A percentile compares a stretch with the other conserved stretches of the same genome.
phyloP scores from a whole-genome alignment of 148 eudicot species.

The Spergularia marina region DNA sequence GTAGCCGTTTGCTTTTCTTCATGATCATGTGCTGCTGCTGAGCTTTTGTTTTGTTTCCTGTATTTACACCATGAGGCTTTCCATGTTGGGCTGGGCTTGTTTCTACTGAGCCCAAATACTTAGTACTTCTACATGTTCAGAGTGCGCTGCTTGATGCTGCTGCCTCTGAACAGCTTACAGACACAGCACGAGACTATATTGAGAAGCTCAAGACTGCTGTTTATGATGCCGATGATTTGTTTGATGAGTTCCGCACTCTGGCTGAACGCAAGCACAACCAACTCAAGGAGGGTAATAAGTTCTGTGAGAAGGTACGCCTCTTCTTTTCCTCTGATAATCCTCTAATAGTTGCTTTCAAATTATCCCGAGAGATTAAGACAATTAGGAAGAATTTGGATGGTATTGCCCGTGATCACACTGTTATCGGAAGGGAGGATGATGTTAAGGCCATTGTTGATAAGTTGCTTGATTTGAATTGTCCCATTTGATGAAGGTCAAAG shows the following conservation, averaged over 20 bases:
- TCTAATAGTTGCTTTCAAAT: background rate
- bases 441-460: background rate
- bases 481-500: background rate
- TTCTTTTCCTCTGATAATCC: background rate
- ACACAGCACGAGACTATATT: background rate
- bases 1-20: too few relatives aligned
- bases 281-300: background rate
- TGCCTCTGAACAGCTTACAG: background rate
- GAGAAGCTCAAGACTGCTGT: slow-evolving; percentile 15
- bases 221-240: slow-evolving; percentile 22
- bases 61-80: too few relatives aligned
- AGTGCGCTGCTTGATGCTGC: slow-evolving; percentile 17
- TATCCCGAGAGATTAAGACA: background rate
- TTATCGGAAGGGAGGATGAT: slow-evolving; percentile 19
- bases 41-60: too few relatives aligned
- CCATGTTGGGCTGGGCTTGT: too few relatives aligned
- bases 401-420: background rate
- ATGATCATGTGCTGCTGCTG: too few relatives aligned
- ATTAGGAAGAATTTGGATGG: slow-evolving; percentile 6
- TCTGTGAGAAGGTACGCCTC: background rate
- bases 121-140: too few relatives aligned
- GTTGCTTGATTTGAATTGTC: background rate
- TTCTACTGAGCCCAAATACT: too few relatives aligned
- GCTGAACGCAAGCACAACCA: background rate
- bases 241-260: slow-evolving; percentile 19